Base-by-base conservation (phyloP, 2,329 filamentous ascomycete species). In the Cercospora zeae-maydis region DNA sequence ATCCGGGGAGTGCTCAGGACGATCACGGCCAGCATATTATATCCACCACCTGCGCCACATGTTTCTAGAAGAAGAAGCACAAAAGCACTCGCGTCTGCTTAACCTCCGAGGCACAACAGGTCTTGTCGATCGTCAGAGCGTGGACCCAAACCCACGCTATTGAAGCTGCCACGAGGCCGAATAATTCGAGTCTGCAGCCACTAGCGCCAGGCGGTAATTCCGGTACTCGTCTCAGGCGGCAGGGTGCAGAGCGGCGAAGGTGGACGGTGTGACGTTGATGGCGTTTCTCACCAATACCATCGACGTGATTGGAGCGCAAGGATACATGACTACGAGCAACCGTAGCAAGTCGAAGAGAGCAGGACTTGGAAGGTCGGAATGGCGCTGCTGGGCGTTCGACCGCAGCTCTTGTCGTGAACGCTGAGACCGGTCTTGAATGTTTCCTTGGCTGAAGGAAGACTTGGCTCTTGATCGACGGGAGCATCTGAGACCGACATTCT, bases 81-180 rank as follows among this genome's bases (percentile, higher is more conserved):
- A n/a, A 53, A 19, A 36, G 39, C 54, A 14, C 49, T 59, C 45
- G 47, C 31, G 13, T 62, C 16, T 34, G 24, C 31, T 52, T 54
- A 6, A 53, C 55, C 61, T 58, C 61, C 61, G 61, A 62, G 61
- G 61, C 36, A 52, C 36, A 27, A 8, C 16, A 11, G 30, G 21
- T 54, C 24, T 31, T 59, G 61, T 54, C 39, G 55, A 62, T 62
- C 61, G 58, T 49, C 61, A 58, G 19, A 16, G 14, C 3, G 13
- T 6, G 31, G 27, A 10, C 27, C 4, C 21, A n/a, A 49, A 30
- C 54, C 54, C 36, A 55, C 54, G 39, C 61, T 59, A 59, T 16
- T n/a, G 45, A 33, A 33, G 49, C 45, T 58, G 54, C 54, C 61
- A 58, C 54, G 55, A 62, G 54, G 45, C 27, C 49, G 27, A 34